phyloP scores from a whole-genome alignment of 2,329 filamentous ascomycete genomes.

The Cladophialophora carrionii region DNA sequence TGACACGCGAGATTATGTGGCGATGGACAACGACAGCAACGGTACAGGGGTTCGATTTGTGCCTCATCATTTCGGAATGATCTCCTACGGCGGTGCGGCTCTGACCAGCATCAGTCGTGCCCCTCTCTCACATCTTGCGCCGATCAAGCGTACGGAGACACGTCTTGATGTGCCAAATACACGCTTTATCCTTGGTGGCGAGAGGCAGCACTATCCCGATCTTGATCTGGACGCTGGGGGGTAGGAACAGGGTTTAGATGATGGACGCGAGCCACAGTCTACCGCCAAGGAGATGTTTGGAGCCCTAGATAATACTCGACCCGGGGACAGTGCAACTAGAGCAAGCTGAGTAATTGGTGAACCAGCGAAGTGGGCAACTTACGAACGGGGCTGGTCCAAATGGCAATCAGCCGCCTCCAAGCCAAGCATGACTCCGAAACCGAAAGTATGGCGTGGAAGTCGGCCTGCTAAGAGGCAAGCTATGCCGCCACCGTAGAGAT shows the following conservation, averaged over 20 bases:
- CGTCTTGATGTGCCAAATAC: slow-evolving; percentile 27
- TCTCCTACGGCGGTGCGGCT: slow-evolving; percentile 25
- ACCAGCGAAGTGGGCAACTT: background rate
- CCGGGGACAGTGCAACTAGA: background rate
- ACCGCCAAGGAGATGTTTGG: background rate
- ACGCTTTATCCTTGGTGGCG: slow-evolving; percentile 13
- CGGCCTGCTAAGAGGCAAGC: background rate
- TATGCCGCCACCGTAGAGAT: background rate
- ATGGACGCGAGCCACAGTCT: background rate
- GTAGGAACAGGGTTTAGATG: background rate
- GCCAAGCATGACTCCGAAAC: background rate
- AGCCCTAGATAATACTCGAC: background rate
- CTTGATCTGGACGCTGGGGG: background rate
- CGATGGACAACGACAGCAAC: background rate
- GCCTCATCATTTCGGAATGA: slow-evolving; percentile 31
- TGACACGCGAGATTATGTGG: slow-evolving; percentile 1
- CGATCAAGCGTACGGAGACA: slow-evolving; percentile 5
- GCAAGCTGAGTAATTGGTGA: background rate
- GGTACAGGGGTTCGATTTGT: slow-evolving; percentile 17
- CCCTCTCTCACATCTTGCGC: background rate
- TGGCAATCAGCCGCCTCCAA: background rate
- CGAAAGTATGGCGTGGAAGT: background rate
- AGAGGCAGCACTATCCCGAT: background rate
- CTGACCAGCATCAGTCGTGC: slow-evolving; percentile 1
- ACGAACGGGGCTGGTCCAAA: background rate